These are phyloP conservation scores for Pythium dissimile DNA, from an alignment of 352 stramenopile species.

Conservation along the genomic window DNA sequence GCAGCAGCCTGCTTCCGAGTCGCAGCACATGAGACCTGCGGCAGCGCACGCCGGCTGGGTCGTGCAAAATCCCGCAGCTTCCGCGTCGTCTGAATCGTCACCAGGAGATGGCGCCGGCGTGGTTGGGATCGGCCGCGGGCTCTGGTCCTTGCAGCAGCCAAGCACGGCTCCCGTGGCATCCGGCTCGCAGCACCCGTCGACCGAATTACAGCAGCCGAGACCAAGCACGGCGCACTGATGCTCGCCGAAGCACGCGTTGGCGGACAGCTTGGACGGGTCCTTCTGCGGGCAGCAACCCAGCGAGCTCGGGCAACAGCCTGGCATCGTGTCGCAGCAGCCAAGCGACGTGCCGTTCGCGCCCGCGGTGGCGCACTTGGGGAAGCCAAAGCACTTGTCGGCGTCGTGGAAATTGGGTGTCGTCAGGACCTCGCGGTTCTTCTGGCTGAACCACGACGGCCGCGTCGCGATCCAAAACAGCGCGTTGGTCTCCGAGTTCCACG, in stretches of 20 bases:
- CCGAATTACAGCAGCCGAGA: conserved; percentile 62
- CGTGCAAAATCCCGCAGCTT: conserved; percentile 25
- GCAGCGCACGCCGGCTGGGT: conserved; percentile 37
- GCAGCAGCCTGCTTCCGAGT: conserved; percentile 41
- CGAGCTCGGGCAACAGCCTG: conserved; percentile 64
- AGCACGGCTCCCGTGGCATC: conserved; percentile 44
- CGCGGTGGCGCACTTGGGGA: conserved; percentile 42
- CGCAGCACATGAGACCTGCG: conserved; percentile 44
- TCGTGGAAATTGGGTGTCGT: conserved; percentile 28
- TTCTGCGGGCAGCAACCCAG: conserved; percentile 61
- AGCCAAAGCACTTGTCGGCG: conserved; percentile 68
- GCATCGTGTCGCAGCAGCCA: conserved; percentile 59
- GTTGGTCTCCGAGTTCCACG: conserved; percentile 73
- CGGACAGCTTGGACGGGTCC: conserved; percentile 32
- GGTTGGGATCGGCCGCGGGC: conserved; percentile 9
- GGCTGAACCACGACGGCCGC: conserved; percentile 59
- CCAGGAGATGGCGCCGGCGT: not conserved
- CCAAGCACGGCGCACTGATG: conserved; percentile 53
- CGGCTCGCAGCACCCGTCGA: conserved; percentile 67
- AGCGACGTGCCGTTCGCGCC: conserved; percentile 60
- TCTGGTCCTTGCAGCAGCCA: conserved; percentile 64
- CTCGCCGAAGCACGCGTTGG: conserved; percentile 64
- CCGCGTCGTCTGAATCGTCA: not conserved
- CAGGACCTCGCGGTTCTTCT: conserved; percentile 34
- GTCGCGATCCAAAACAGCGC: conserved; percentile 75